phyloP scores from a whole-genome alignment of 2,329 filamentous ascomycete species.

The Penicillium palitans region DNA sequence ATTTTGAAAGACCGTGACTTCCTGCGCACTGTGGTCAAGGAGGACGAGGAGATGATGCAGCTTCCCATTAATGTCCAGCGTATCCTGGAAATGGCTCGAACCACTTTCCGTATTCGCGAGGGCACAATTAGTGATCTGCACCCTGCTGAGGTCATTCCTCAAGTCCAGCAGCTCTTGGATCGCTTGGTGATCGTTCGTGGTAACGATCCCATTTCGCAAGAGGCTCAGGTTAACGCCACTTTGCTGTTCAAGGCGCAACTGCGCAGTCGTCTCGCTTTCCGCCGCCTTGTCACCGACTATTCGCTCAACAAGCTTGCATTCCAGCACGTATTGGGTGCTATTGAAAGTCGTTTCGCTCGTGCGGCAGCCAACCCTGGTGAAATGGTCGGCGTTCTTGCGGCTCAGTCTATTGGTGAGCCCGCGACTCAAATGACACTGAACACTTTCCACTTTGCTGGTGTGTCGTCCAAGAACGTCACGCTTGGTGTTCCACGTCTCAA shows the following conservation, averaged over 20 bases:
- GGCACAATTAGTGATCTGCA: constrained; percentile 84
- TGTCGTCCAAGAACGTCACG: constrained; percentile 99
- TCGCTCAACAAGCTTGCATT: constrained; percentile 88
- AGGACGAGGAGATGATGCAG: constrained; percentile 83
- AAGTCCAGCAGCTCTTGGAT: constrained; percentile 71
- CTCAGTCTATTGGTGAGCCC: constrained; percentile 97
- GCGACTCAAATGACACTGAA: constrained; percentile 99
- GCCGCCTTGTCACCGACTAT: constrained; percentile 82
- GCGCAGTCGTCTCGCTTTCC: constrained; percentile 87
- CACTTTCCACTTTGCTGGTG: constrained; percentile 99
- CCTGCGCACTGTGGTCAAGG: constrained; percentile 70
- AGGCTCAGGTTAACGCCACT: constrained; percentile 86
- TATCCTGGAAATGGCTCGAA: constrained; percentile 86
- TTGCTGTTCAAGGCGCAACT: constrained; percentile 89
- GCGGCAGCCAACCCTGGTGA: constrained; percentile 89
- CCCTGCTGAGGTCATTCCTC: constrained; percentile 81
- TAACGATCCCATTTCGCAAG: constrained; percentile 73
- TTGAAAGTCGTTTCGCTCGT: constrained; percentile 84
- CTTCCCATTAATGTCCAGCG: constrained; percentile 88
- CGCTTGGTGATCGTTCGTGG: constrained; percentile 85
- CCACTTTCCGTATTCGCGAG: constrained; percentile 86
- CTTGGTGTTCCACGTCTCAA: constrained; percentile 98
- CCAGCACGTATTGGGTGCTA: constrained; percentile 84
- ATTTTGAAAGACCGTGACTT: constrained; percentile 72
- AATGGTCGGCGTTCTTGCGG: constrained; percentile 97